phyloP scores from a whole-genome alignment of 164 flowering plant species.

The Magnolia officinalis region DNA sequence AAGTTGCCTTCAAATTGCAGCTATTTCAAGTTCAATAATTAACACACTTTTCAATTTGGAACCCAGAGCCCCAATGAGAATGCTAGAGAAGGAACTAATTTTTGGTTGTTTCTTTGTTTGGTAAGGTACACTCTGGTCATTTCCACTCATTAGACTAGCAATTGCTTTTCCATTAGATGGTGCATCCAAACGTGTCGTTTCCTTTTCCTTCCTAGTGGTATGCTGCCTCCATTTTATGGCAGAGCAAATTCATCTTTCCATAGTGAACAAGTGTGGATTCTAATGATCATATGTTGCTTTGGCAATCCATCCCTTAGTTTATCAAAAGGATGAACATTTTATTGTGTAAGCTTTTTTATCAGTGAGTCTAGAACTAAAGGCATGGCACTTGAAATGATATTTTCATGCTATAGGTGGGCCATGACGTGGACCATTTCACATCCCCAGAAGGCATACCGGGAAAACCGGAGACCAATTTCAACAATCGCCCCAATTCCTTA shows the following conservation, averaged over 20 bases:
- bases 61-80: too few species aligned
- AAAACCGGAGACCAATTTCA: constrained; percentile 90
- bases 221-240: not conserved
- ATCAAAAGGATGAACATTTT: not conserved
- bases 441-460: constrained; percentile 97
- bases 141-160: not conserved
- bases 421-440: constrained; percentile 91
- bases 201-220: not conserved
- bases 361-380: too few species aligned
- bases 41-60: too few species aligned
- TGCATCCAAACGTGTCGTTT: not conserved
- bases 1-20: too few species aligned
- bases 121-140: too few species aligned
- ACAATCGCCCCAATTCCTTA: constrained; percentile 92
- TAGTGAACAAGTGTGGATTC: not conserved
- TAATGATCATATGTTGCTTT: not conserved
- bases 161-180: not conserved
- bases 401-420: constrained; percentile 63
- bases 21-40: too few species aligned
- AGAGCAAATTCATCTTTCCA: not conserved
- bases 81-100: too few species aligned
- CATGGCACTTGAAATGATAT: not conserved
- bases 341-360: not conserved
- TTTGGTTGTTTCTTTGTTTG: too few species aligned
- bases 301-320: not conserved